Conservation (phyloP, 2,329 filamentous ascomycete genomes). For the Alternaria sp. region DNA sequence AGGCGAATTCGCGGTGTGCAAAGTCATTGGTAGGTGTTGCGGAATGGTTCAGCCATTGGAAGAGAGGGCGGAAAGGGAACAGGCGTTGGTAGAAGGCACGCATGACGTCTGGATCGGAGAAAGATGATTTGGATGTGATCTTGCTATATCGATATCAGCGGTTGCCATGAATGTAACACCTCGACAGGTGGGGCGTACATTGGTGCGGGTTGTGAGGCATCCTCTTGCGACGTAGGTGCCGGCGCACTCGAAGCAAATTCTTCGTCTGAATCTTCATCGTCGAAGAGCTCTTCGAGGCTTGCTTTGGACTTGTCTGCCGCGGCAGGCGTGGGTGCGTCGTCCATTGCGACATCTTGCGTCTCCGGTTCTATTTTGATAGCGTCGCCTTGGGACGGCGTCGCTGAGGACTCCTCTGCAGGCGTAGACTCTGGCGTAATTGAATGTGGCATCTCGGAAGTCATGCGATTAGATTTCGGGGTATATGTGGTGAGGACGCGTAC, state of each 20-base stretch:
- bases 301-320: constrained; percentile 45
- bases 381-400: constrained; percentile 51
- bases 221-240: constrained; percentile 54
- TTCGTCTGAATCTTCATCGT: constrained; percentile 64
- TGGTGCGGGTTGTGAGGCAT: constrained; percentile 48
- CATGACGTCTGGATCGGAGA: constrained; percentile 83
- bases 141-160: constrained; percentile 37
- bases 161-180: constrained; percentile 3
- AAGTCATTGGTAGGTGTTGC: constrained; percentile 87
- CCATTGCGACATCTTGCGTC: constrained; percentile 43
- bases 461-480: constrained; percentile 6
- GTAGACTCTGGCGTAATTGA: constrained; percentile 52
- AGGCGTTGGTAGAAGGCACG: constrained; percentile 93
- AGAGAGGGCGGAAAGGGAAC: constrained; percentile 92
- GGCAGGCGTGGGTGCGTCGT: constrained; percentile 38
- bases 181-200: constrained; percentile 44
- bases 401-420: constrained; percentile 49
- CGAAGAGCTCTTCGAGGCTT: constrained; percentile 66
- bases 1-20: constrained; percentile 91
- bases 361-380: constrained; percentile 38
- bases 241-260: constrained; percentile 66
- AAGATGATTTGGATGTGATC: constrained; percentile 53
- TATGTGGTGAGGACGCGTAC: constrained; percentile 1
- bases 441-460: constrained; percentile 54
- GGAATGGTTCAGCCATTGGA: constrained; percentile 97